Percentiles rank a stretch among this genome's conserved stretches.
phyloP scores from a whole-genome alignment of 2,329 filamentous ascomycete species.

The Bisporella sp. region DNA sequence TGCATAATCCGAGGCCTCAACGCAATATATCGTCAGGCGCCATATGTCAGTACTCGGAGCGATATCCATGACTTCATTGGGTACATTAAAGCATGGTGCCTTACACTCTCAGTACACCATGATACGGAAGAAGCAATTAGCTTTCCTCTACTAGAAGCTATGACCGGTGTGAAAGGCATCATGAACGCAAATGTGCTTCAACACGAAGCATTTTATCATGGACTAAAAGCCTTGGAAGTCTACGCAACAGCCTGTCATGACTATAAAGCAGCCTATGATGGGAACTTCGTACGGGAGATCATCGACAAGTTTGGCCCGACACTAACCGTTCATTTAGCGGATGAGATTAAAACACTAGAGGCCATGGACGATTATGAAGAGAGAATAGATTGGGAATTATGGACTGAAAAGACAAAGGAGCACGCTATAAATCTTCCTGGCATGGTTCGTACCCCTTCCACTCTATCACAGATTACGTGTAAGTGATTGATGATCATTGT shows the following conservation, averaged over 20 bases:
- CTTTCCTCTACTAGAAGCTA: constrained; percentile 33
- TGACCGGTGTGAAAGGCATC: constrained; percentile 26
- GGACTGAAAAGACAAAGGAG: constrained; percentile 12
- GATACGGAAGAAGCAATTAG: constrained; percentile 30
- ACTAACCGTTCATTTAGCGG: constrained; percentile 30
- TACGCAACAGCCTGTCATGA: constrained; percentile 27
- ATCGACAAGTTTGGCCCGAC: constrained; percentile 30
- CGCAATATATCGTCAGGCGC: constrained; percentile 30
- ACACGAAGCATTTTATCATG: constrained; percentile 33
- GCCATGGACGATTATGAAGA: constrained; percentile 26
- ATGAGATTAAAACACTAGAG: constrained; percentile 33
- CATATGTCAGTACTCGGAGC: constrained; percentile 29
- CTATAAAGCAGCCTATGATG: constrained; percentile 28
- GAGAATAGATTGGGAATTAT: constrained; percentile 29
- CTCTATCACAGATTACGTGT: no score
- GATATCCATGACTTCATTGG: constrained; percentile 28
- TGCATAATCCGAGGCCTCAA: constrained; percentile 32
- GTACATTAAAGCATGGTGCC: constrained; percentile 12
- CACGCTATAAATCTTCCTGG: constrained; percentile 11
- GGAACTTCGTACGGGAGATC: constrained; percentile 23
- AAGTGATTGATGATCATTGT: no score
- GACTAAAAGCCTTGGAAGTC: constrained; percentile 26
- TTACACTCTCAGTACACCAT: constrained; percentile 33
- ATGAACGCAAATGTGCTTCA: constrained; percentile 37
- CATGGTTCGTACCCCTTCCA: constrained; percentile 3